A percentile compares a stretch with the other conserved stretches of the same genome.
These are phyloP conservation scores for Cytospora piceae DNA, from an alignment of 2,329 filamentous ascomycete species.

Conservation along the genomic window DNA sequence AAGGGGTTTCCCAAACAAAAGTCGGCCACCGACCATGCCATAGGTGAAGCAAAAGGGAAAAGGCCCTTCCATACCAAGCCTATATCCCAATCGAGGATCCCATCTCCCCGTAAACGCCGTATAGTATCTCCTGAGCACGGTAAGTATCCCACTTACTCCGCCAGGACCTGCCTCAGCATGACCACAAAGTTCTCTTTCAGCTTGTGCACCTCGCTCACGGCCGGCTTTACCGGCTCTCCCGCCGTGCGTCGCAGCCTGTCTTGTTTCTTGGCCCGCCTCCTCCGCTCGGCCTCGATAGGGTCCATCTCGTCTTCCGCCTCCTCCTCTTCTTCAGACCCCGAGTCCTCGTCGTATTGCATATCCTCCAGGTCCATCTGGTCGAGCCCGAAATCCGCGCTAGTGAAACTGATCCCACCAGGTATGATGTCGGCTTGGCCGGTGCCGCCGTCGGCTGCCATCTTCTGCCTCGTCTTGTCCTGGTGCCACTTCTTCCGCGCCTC, in stretches of 20 bases:
- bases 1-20: background rate
- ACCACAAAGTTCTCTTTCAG: constrained; percentile 77
- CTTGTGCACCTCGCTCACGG: constrained; percentile 78
- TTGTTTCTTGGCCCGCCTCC: constrained; percentile 73
- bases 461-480: constrained; percentile 94
- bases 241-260: constrained; percentile 80
- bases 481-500: constrained; percentile 97
- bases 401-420: constrained; percentile 66
- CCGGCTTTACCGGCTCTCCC: constrained; percentile 82
- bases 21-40: background rate
- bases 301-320: constrained; percentile 79
- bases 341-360: constrained; percentile 73
- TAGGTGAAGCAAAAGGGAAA: background rate
- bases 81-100: background rate
- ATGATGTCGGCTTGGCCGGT: constrained; percentile 53
- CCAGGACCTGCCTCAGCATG: constrained; percentile 82
- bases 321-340: constrained; percentile 64
- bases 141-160: constrained; percentile 56
- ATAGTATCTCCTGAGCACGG: background rate
- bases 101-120: constrained; percentile 1
- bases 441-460: constrained; percentile 88
- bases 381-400: constrained; percentile 85
- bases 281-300: constrained; percentile 85
- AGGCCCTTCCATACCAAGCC: background rate
- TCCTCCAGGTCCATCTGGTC: constrained; percentile 86